These are phyloP conservation scores for Apophysomyces trapeziformis DNA, from an alignment of 371 early-diverging fungal genomes.

Conservation along the genomic window DNA sequence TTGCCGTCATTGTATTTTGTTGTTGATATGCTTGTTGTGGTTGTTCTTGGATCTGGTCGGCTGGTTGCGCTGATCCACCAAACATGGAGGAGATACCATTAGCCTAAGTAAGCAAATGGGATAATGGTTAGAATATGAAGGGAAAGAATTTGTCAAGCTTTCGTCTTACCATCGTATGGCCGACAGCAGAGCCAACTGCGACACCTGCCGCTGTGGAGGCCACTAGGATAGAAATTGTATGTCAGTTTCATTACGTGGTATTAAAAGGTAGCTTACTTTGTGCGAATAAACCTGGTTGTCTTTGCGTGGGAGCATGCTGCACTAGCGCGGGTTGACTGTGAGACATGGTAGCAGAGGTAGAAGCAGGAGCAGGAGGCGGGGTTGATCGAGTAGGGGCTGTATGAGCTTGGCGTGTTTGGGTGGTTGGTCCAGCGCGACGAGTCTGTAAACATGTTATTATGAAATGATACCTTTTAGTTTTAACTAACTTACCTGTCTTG, in stretches of 20 bases:
- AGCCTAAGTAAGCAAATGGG: constrained; percentile 44
- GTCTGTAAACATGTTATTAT: neutral
- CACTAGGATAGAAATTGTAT: constrained; percentile 38
- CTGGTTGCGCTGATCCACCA: constrained; percentile 48
- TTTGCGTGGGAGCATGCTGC: neutral
- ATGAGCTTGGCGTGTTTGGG: constrained; percentile 1
- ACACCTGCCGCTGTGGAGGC: constrained; percentile 94
- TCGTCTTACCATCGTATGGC: constrained; percentile 43
- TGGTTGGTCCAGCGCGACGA: constrained; percentile 1
- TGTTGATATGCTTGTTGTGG: constrained; percentile 17
- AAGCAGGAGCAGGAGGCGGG: neutral
- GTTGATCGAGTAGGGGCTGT: neutral
- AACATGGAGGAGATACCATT: constrained; percentile 67
- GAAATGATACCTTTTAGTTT: neutral
- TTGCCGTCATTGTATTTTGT: constrained; percentile 12
- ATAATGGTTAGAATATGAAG: neutral
- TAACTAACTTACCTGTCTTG: neutral
- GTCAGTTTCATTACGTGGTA: neutral
- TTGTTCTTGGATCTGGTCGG: constrained; percentile 17
- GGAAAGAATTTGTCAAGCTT: neutral
- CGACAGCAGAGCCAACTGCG: constrained; percentile 87
- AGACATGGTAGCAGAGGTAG: neutral
- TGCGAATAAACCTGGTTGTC: constrained; percentile 15
- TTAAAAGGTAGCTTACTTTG: constrained; percentile 17
- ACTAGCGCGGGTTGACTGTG: neutral